Evolutionary conservation across 768 basidiomycete genomes (phyloP).

Genomic region (Gloeopeniophorella convolvens): DNA sequence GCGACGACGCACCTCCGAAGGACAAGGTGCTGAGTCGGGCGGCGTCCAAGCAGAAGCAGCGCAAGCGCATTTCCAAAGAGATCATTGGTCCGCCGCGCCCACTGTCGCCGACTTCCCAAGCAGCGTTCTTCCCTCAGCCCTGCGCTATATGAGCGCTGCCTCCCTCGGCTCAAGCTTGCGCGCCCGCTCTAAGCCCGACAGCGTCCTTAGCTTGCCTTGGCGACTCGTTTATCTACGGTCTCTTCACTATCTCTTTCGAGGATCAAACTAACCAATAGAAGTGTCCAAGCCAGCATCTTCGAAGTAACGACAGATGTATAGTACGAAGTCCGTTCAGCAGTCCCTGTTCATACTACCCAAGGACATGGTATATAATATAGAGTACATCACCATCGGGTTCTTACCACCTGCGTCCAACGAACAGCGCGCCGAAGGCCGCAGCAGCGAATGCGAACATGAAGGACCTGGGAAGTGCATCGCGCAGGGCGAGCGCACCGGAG

Average conservation of each 20-base stretch:
- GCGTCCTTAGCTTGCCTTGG: no score
- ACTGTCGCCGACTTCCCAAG: neutral
- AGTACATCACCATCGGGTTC: neutral
- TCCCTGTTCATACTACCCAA: neutral
- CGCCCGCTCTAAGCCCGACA: no score
- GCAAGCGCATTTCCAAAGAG: constrained; percentile 11
- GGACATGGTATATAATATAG: neutral
- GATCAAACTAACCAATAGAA: neutral
- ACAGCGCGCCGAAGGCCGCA: neutral
- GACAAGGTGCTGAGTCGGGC: neutral
- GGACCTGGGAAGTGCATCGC: neutral
- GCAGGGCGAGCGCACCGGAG: neutral
- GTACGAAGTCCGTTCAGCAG: neutral
- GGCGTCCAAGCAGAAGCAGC: neutral
- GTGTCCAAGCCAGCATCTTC: neutral
- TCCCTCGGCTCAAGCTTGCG: no score
- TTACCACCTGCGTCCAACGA: neutral
- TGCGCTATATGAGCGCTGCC: no score
- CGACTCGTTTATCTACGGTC: no score
- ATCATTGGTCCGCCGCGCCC: constrained; percentile 10
- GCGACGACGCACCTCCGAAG: neutral
- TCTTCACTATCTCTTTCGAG: no score
- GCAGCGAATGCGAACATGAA: neutral
- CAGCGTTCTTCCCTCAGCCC: neutral
- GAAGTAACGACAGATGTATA: neutral